Evolutionary conservation across 352 stramenopile species (phyloP), one percentile per base, ranked within the genome.

Genomic region (Globisporangium paddicum): DNA sequence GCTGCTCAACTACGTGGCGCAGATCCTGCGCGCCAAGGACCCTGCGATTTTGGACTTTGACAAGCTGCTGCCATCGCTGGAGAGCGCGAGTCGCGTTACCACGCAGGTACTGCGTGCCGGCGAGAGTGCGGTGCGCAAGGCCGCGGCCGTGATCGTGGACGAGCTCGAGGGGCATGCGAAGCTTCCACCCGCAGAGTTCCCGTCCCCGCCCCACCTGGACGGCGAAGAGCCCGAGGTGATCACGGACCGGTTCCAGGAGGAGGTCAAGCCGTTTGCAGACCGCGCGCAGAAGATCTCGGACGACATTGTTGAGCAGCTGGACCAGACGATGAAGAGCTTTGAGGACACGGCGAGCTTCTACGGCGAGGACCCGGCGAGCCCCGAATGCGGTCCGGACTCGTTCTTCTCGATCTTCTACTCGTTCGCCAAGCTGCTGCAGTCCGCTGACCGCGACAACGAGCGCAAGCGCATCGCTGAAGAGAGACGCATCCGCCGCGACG

Each of bases 341-440:
- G 69, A 87, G 40, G 68, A 89, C 47, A 89, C 77, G 6, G 82
- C 79, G 5, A 68, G 62, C 28, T 94, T 80, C 51, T 92, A 89
- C 46, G 80, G 84, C 19, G 84, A 94, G 72, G 81, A 93, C 55
- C 75, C 81, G 0, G 66, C 79, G 37, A 89, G 72, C n/a, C 72
- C 75, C 2, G 82, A 91, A 41, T 83, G 72, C 44, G 82, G 82
- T 2, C 84, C 84, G 0, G 82, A 94, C 37, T 66, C 77, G 13
- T 94, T 94, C 56, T 94, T 94, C 59, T 91, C 82, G 18, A 89
- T 94, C 50, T 91, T 94, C 26, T 87, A 90, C 47, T 92, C 82
- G 54, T 92, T 92, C 60, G 80, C 80, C 6, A 91, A 94, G 67
- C 67, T 92, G 21, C 63, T 94, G 40, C 82, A 92, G 68, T 80